These are phyloP conservation scores for Penicillium sp. DNA, from an alignment of 2,329 filamentous ascomycete species.

Conservation along the genomic window DNA sequence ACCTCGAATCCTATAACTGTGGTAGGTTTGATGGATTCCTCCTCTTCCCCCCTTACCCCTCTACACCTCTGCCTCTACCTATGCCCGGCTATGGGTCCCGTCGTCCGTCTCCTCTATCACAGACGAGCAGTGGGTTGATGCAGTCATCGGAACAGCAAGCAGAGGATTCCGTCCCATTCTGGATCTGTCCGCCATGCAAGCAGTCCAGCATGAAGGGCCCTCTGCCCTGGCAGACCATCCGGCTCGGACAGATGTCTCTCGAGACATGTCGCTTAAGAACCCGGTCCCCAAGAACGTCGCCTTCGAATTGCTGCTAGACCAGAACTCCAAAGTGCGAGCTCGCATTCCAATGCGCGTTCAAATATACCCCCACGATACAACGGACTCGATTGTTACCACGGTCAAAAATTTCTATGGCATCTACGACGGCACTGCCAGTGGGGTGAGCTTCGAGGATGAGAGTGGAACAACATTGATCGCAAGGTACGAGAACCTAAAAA, in stretches of 20 bases:
- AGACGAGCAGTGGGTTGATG: slow-evolving; percentile 34
- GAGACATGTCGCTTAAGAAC: slow-evolving; percentile 37
- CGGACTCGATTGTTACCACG: slow-evolving; percentile 94
- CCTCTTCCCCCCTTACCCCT: slow-evolving; percentile 23
- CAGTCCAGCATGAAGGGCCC: slow-evolving; percentile 33
- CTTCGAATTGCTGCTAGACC: slow-evolving; percentile 59
- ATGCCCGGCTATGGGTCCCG: slow-evolving; percentile 26
- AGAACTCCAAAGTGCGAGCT: slow-evolving; percentile 55
- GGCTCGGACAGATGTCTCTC: slow-evolving; percentile 25
- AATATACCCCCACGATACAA: slow-evolving; percentile 93
- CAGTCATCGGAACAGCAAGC: slow-evolving; percentile 30
- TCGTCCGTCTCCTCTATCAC: slow-evolving; percentile 21
- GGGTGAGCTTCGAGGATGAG: slow-evolving; percentile 92
- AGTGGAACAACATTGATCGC: slow-evolving; percentile 87
- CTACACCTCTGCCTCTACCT: slow-evolving; percentile 20
- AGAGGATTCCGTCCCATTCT: slow-evolving; percentile 26
- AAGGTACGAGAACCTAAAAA: slow-evolving; percentile 88
- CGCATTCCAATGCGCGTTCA: slow-evolving; percentile 66
- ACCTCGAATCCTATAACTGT: slow-evolving; percentile 29
- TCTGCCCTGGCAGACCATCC: slow-evolving; percentile 32
- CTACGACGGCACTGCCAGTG: slow-evolving; percentile 73
- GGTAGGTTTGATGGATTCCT: slow-evolving; percentile 38
- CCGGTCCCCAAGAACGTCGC: slow-evolving; percentile 56
- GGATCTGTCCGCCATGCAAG: slow-evolving; percentile 33
- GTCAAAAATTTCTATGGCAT: slow-evolving; percentile 99